Evolutionary conservation across 768 basidiomycete species (phyloP).

Genomic region (Xerocomellus intermedius): DNA sequence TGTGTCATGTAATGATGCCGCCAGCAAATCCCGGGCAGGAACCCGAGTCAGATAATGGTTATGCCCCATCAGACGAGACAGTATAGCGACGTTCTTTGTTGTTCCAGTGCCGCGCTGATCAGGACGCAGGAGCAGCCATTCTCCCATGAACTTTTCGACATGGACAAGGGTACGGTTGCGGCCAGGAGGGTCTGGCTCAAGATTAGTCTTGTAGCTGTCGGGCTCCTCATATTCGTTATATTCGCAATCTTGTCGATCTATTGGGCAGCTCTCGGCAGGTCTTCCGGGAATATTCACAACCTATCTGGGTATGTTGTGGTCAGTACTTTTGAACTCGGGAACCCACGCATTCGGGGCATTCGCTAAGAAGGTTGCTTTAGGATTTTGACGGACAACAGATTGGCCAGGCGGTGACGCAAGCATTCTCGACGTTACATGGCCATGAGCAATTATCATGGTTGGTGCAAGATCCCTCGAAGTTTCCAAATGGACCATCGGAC

Average conservation of each 20-base stretch:
- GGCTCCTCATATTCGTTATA: slow-evolving; percentile 42
- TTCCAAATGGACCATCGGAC: slow-evolving; percentile 44
- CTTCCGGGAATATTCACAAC: slow-evolving; percentile 35
- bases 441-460: slow-evolving; percentile 46
- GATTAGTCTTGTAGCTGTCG: slow-evolving; percentile 36
- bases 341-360: neutral
- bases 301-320: slow-evolving; percentile 61
- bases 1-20: slow-evolving; percentile 1
- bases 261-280: slow-evolving; percentile 57
- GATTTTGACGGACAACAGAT: slow-evolving; percentile 60
- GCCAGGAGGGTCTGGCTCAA: slow-evolving; percentile 43
- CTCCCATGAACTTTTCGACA: slow-evolving; percentile 30
- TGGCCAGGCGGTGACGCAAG: slow-evolving; percentile 44
- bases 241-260: slow-evolving; percentile 54
- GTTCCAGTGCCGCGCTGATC: slow-evolving; percentile 5
- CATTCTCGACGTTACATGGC: slow-evolving; percentile 33
- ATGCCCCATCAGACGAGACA: slow-evolving; percentile 1
- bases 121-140: slow-evolving; percentile 25
- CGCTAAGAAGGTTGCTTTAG: slow-evolving; percentile 27
- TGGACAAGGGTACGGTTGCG: slow-evolving; percentile 24
- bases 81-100: slow-evolving; percentile 5
- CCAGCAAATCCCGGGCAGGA: neutral
- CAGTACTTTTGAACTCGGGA: slow-evolving; percentile 19
- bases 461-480: slow-evolving; percentile 39
- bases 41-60: neutral